A percentile compares a stretch with the other conserved stretches of the same genome.
phyloP scores from a whole-genome alignment of 2,329 filamentous ascomycete species.

The Fusarium neocosmosporiellum region DNA sequence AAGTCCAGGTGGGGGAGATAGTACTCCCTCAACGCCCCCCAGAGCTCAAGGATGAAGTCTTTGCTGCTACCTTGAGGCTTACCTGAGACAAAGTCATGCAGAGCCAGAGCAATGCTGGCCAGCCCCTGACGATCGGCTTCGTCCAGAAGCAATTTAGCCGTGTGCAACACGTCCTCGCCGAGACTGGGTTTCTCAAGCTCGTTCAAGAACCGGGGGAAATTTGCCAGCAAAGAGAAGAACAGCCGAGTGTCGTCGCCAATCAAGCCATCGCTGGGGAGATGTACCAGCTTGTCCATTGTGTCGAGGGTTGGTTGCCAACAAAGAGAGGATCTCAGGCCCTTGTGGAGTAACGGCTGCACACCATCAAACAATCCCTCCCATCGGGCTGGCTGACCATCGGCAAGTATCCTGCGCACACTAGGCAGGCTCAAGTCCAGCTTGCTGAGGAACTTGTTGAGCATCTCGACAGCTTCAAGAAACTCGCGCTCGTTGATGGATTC shows the following conservation, averaged over 20 bases:
- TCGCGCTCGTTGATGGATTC: conserved; percentile 97
- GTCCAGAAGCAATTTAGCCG: conserved; percentile 75
- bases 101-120: conserved; percentile 72
- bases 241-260: conserved; percentile 86
- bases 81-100: conserved; percentile 76
- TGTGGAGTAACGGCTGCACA: conserved; percentile 86
- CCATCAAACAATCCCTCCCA: conserved; percentile 95
- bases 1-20: conserved; percentile 89
- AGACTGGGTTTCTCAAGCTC: conserved; percentile 75
- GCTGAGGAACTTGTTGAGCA: conserved; percentile 87
- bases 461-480: conserved; percentile 89
- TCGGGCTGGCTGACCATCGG: conserved; percentile 81
- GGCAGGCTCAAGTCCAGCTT: conserved; percentile 84
- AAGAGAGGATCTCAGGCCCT: conserved; percentile 87
- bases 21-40: conserved; percentile 78
- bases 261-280: conserved; percentile 81
- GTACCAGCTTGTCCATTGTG: conserved; percentile 81
- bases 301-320: conserved; percentile 83
- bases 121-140: conserved; percentile 80
- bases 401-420: conserved; percentile 74
- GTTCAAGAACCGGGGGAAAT: conserved; percentile 86
- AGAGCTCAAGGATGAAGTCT: conserved; percentile 81
- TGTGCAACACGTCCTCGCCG: conserved; percentile 67
- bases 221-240: conserved; percentile 89
- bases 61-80: conserved; percentile 74